A percentile compares a stretch with the other conserved stretches of the same genome.
Conservation (phyloP, 257 asterid genomes). For the Nyctanthes arbortristis region DNA sequence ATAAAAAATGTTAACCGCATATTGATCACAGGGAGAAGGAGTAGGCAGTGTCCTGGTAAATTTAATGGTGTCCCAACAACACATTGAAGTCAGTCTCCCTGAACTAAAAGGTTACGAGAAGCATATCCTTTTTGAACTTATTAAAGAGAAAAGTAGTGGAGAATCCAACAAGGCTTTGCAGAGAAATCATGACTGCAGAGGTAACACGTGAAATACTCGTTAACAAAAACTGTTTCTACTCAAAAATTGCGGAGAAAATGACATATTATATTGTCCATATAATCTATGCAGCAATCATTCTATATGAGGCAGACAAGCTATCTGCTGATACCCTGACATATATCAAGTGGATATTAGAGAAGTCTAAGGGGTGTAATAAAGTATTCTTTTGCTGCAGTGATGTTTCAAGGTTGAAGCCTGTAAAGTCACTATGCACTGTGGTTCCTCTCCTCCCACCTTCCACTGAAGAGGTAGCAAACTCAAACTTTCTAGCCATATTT, state of each 20-base stretch:
- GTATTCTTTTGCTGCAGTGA: constrained; percentile 80
- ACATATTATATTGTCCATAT: constrained; percentile 16
- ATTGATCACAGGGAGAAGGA: constrained; percentile 66
- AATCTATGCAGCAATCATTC: constrained; percentile 60
- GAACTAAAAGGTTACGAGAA: constrained; percentile 79
- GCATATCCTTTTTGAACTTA: constrained; percentile 68
- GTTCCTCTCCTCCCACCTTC: constrained; percentile 80
- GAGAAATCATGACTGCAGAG: constrained; percentile 48
- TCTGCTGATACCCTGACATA: constrained; percentile 68
- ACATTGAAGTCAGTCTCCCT: constrained; percentile 74
- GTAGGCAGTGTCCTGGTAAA: constrained; percentile 65
- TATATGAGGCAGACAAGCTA: constrained; percentile 70
- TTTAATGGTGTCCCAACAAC: constrained; percentile 55
- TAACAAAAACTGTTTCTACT: constrained; percentile 6
- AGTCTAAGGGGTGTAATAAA: constrained; percentile 59
- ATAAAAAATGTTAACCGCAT: constrained; percentile 1
- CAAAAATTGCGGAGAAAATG: constrained; percentile 20
- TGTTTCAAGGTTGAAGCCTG: constrained; percentile 59
- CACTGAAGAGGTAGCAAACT: constrained; percentile 53
- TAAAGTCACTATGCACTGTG: constrained; percentile 57
- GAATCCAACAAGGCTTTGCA: constrained; percentile 18
- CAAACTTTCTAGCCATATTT: constrained; percentile 8
- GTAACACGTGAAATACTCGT: constrained; percentile 35
- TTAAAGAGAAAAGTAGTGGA: constrained; percentile 46
- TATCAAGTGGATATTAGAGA: constrained; percentile 75